Evolutionary conservation across 2,329 filamentous ascomycete genomes (phyloP), one percentile per base, ranked within the genome.

Genomic region (Talaromyces sp.): DNA sequence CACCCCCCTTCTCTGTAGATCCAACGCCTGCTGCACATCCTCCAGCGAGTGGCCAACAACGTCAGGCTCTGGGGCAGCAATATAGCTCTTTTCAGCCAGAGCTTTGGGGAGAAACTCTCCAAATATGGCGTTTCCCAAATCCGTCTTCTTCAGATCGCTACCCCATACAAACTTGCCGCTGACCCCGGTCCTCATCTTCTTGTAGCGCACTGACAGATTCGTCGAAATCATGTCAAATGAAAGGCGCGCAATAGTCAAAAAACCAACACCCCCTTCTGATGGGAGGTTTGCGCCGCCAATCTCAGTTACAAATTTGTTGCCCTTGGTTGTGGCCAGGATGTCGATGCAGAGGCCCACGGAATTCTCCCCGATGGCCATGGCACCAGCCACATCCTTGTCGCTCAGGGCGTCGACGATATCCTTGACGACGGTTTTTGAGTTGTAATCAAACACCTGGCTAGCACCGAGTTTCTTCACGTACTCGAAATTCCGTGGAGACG

Each of bases 21-120:
- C 73, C 44, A 81, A 61, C 1, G 71, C 79, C 2, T 70, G 72
- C 64, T 82, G 78, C 2, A 81, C 66, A 36, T 68, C 72, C 57
- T 76, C 76, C 15, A 82, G 64, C 1, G 79, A 79, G 8, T 74
- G 71, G 2, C 78, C 78, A 1, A 76, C 70, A n/a, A 81, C 64
- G 15, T 71, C 52, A 1, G 77, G 72, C 47, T 77, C 71, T 0
- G 80, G 80, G 15, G 74, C 74, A 2, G 76, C 68, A 25, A 71
- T 66, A 61, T 75, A 80, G 4, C 68, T 69, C 3, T 75, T 76
- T 1, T 65, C 63, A 15, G 64, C 70, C 39, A 82, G 65, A n/a
- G 78, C 80, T 22, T 69, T 63, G 0, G 77, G 72, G 15, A 80
- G 59, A 62, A 72, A 80, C 39, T 74, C 65, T 1, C 66, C 66